These are phyloP conservation scores for Yamadazyma atlantica DNA, from an alignment of 1,139 yeast genomes.

Conservation along the genomic window DNA sequence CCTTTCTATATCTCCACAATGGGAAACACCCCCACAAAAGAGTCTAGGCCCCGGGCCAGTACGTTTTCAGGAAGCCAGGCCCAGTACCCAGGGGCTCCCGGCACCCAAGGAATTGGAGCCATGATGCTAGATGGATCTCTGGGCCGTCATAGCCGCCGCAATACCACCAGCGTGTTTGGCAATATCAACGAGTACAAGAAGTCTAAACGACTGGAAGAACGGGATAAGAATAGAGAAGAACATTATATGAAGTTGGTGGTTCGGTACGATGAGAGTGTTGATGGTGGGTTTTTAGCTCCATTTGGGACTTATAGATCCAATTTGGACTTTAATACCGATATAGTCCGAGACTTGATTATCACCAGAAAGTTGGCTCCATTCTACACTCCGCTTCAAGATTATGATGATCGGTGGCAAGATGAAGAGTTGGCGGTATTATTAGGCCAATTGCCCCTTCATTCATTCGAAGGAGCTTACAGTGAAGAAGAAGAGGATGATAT, in stretches of 20 bases:
- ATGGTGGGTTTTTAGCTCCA: constrained; percentile 83
- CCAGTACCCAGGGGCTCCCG: constrained; percentile 1
- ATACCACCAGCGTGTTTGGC: constrained; percentile 14
- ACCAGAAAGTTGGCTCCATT: constrained; percentile 80
- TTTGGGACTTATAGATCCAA: constrained; percentile 80
- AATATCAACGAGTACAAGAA: constrained; percentile 21
- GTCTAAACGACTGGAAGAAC: constrained; percentile 45
- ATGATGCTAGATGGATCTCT: background rate
- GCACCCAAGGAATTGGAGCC: background rate
- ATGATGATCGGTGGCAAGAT: constrained; percentile 71
- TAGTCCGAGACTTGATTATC: constrained; percentile 64
- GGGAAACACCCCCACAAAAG: constrained; percentile 19
- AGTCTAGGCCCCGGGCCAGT: constrained; percentile 15
- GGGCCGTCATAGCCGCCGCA: constrained; percentile 6
- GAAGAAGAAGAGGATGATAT: constrained; percentile 57
- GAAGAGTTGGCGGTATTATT: constrained; percentile 63
- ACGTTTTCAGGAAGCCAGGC: constrained; percentile 6
- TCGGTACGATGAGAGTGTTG: constrained; percentile 59
- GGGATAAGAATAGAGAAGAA: constrained; percentile 48
- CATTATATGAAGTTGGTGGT: constrained; percentile 61
- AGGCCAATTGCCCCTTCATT: constrained; percentile 56
- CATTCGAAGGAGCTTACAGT: constrained; percentile 54
- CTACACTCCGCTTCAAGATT: constrained; percentile 85
- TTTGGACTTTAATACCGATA: constrained; percentile 69
- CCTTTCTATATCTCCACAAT: too few species aligned